A percentile compares a stretch with the other conserved stretches of the same genome.
These are phyloP conservation scores for Cicer bijugum DNA, from an alignment of 306 rosid species.

Conservation along the genomic window DNA sequence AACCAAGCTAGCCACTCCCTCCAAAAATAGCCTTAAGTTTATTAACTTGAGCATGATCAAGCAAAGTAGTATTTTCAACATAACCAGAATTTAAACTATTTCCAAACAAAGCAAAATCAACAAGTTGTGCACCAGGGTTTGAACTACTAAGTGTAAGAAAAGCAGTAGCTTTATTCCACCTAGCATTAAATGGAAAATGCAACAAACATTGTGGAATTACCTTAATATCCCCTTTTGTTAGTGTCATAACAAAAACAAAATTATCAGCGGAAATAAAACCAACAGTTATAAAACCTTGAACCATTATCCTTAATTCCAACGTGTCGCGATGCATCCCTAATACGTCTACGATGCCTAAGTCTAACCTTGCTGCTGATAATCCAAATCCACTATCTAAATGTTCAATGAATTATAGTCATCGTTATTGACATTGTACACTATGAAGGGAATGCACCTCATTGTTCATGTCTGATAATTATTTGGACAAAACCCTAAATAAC, in stretches of 20 bases:
- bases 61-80: conserved; percentile 54
- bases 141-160: conserved; percentile 53
- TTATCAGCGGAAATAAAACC: conserved; percentile 66
- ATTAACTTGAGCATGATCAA: conserved; percentile 60
- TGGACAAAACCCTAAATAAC: too few relatives aligned
- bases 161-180: conserved; percentile 47
- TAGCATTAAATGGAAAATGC: conserved; percentile 66
- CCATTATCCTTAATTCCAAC: conserved; percentile 51
- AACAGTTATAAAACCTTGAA: conserved; percentile 53
- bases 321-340: conserved; percentile 3
- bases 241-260: conserved; percentile 50
- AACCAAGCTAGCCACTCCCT: conserved; percentile 38
- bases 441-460: too few relatives aligned
- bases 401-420: too few relatives aligned
- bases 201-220: conserved; percentile 70
- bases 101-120: conserved; percentile 64
- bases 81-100: conserved; percentile 53
- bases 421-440: too few relatives aligned
- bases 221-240: conserved; percentile 56
- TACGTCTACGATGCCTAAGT: conserved; percentile 44
- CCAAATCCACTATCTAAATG: conserved; percentile 57
- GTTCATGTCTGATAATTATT: too few relatives aligned
- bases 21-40: conserved; percentile 79
- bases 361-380: conserved; percentile 54
- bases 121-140: conserved; percentile 64